These are phyloP conservation scores for Strobilomyces echinocephalus DNA, from an alignment of 768 basidiomycete genomes.

Conservation along the genomic window DNA sequence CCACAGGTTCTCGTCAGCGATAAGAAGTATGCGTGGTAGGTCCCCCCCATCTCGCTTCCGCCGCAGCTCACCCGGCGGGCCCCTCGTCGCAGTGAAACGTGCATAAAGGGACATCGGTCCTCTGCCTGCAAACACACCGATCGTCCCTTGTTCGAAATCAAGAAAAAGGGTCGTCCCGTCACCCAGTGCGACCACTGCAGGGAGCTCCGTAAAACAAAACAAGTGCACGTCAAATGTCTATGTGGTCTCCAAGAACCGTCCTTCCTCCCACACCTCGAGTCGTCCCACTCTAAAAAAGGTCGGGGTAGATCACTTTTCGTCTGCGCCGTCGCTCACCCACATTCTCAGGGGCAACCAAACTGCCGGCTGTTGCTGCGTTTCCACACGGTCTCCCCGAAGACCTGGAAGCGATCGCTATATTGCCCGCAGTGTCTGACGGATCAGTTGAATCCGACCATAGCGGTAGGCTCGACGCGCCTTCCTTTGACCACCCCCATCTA, in stretches of 20 bases:
- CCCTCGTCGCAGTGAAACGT: constrained; percentile 61
- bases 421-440: constrained; percentile 41
- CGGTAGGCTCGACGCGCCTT: constrained; percentile 54
- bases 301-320: constrained; percentile 25
- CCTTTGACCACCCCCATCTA: constrained; percentile 34
- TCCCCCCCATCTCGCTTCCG: constrained; percentile 3
- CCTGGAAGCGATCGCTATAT: constrained; percentile 48
- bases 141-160: constrained; percentile 79
- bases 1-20: constrained; percentile 63
- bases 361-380: constrained; percentile 71
- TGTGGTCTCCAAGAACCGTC: constrained; percentile 36
- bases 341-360: constrained; percentile 49
- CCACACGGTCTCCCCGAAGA: constrained; percentile 71
- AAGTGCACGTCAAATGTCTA: constrained; percentile 43
- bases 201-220: constrained; percentile 42
- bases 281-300: constrained; percentile 59
- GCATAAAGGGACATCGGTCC: constrained; percentile 92
- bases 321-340: constrained; percentile 28
- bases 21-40: constrained; percentile 82
- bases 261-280: constrained; percentile 19
- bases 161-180: constrained; percentile 57
- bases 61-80: constrained; percentile 5
- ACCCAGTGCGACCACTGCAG: constrained; percentile 53
- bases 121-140: constrained; percentile 86
- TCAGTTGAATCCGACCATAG: constrained; percentile 60